Conservation (phyloP, 2,329 filamentous ascomycete genomes). For the Trichoderma atroviride region DNA sequence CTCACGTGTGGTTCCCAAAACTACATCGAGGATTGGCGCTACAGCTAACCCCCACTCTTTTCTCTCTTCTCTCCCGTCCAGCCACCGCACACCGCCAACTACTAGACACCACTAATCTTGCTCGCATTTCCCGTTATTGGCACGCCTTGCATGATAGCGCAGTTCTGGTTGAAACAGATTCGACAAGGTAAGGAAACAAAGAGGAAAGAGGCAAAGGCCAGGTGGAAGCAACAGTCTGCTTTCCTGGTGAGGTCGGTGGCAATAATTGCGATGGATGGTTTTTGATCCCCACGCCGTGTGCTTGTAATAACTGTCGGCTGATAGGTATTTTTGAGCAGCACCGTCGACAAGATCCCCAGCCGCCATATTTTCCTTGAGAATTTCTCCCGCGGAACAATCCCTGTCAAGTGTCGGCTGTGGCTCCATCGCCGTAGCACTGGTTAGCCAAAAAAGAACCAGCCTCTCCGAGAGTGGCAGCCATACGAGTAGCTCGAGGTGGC, state of each 20-base stretch:
- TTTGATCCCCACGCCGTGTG: neutral
- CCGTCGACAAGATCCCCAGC: slow-evolving; percentile 4
- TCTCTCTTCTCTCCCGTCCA: neutral
- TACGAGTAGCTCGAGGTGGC: slow-evolving; percentile 5
- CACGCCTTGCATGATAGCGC: slow-evolving; percentile 24
- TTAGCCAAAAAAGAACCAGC: slow-evolving; percentile 21
- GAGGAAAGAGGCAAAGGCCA: neutral
- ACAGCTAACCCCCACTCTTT: slow-evolving; percentile 10
- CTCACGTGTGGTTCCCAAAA: slow-evolving; percentile 20
- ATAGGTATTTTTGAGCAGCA: slow-evolving; percentile 10
- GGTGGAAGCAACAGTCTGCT: neutral
- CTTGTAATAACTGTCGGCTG: slow-evolving; percentile 10
- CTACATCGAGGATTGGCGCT: slow-evolving; percentile 19
- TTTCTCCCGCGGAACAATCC: slow-evolving; percentile 23
- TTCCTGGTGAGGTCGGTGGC: slow-evolving; percentile 19
- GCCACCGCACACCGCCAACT: slow-evolving; percentile 22
- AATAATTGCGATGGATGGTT: slow-evolving; percentile 5
- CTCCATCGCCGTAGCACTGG: slow-evolving; percentile 17
- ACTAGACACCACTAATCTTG: slow-evolving; percentile 10
- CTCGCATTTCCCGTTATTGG: slow-evolving; percentile 23
- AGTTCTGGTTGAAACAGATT: slow-evolving; percentile 7
- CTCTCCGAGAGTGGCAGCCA: slow-evolving; percentile 24
- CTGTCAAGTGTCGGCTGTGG: slow-evolving; percentile 25
- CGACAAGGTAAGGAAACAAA: slow-evolving; percentile 7
- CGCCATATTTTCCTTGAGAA: slow-evolving; percentile 6